Percentiles rank a stretch among this genome's conserved stretches.
These are phyloP conservation scores for Auricularia cornea DNA, from an alignment of 768 basidiomycete genomes.

Conservation along the genomic window DNA sequence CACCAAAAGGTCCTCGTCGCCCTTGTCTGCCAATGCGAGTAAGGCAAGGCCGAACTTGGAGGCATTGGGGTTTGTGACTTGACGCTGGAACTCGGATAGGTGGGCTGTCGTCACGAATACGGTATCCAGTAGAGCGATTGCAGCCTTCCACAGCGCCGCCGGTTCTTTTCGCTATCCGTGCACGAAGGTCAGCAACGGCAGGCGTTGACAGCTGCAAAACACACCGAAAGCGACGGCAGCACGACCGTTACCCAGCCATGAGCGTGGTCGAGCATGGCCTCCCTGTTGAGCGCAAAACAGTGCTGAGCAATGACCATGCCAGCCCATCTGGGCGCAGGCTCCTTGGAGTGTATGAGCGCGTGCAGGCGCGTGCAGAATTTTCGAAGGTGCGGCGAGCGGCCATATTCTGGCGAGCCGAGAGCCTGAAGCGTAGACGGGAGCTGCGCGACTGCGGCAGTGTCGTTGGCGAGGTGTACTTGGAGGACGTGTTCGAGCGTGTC, in stretches of 20 bases:
- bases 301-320: conserved; percentile 68
- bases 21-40: conserved; percentile 46
- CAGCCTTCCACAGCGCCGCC: conserved; percentile 47
- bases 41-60: conserved; percentile 60
- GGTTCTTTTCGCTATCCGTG: conserved; percentile 58
- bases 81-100: conserved; percentile 74
- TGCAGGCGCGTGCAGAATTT: conserved; percentile 74
- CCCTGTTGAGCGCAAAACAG: conserved; percentile 49
- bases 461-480: conserved; percentile 65
- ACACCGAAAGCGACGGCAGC: conserved; percentile 60
- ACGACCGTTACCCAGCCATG: conserved; percentile 62
- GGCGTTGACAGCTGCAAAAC: conserved; percentile 14
- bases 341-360: conserved; percentile 69
- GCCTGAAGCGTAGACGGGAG: conserved; percentile 50
- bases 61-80: conserved; percentile 61
- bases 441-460: conserved; percentile 49
- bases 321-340: conserved; percentile 70
- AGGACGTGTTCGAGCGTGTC: conserved; percentile 42
- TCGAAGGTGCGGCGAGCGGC: conserved; percentile 54
- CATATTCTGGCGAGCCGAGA: conserved; percentile 45
- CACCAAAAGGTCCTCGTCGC: conserved; percentile 50
- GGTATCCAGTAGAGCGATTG: conserved; percentile 52
- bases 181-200: conserved; percentile 12
- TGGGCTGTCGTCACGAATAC: conserved; percentile 54
- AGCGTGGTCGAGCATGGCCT: conserved; percentile 58